These are phyloP conservation scores for Parathielavia hyrcaniae DNA, from an alignment of 495 filamentous ascomycete species.

Conservation along the genomic window DNA sequence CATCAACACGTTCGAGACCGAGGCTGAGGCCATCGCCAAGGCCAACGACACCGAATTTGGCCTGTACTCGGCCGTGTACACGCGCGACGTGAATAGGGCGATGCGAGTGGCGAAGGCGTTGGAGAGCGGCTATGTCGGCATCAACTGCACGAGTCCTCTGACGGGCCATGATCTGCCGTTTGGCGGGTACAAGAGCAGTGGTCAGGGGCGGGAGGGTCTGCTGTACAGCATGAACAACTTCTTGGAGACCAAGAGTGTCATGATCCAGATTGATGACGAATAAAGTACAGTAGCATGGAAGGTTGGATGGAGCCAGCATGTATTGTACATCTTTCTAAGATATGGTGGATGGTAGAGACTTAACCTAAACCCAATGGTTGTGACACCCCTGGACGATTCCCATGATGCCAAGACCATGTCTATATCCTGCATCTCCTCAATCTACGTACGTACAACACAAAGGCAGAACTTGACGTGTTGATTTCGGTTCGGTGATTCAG, in stretches of 20 bases:
- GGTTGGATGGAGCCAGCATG: no score
- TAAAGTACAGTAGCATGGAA: not conserved
- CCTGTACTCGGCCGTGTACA: conserved; percentile 70
- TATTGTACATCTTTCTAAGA: no score
- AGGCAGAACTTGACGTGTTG: no score
- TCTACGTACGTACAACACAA: no score
- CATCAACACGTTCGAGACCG: conserved; percentile 59
- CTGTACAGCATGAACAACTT: conserved; percentile 44
- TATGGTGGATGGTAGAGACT: no score
- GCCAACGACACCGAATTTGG: conserved; percentile 72
- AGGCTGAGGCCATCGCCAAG: conserved; percentile 57
- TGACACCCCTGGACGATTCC: no score
- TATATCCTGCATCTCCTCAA: no score
- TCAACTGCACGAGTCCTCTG: conserved; percentile 40
- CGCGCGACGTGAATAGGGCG: conserved; percentile 60
- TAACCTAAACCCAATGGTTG: no score
- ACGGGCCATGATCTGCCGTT: conserved; percentile 39
- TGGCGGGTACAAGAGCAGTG: conserved; percentile 41
- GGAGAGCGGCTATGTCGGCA: conserved; percentile 53
- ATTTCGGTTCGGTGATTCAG: no score
- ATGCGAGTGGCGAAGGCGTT: conserved; percentile 61
- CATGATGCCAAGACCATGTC: no score
- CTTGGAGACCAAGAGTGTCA: conserved; percentile 45
- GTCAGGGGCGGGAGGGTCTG: conserved; percentile 37
- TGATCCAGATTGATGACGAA: conserved; percentile 30